phyloP scores from a whole-genome alignment of 495 filamentous ascomycete genomes.

The Podospora conica region DNA sequence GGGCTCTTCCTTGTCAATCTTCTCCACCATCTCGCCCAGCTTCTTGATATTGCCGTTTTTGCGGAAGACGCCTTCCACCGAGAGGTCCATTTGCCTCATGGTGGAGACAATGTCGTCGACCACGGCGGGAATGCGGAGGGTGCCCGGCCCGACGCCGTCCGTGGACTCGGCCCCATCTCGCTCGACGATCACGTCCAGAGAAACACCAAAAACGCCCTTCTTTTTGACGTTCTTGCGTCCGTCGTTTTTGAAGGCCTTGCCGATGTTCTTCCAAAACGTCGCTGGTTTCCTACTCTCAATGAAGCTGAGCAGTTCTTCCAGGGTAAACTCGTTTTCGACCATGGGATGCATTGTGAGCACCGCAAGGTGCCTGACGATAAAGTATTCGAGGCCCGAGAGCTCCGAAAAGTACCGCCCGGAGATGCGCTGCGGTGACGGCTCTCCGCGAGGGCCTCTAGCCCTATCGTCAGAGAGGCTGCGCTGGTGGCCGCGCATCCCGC shows the following conservation, averaged over 20 bases:
- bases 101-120: slow-evolving; percentile 88
- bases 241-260: slow-evolving; percentile 88
- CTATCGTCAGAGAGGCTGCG: slow-evolving; percentile 66
- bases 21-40: slow-evolving; percentile 73
- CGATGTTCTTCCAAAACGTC: slow-evolving; percentile 96
- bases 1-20: slow-evolving; percentile 73
- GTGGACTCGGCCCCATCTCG: slow-evolving; percentile 93
- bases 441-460: slow-evolving; percentile 40
- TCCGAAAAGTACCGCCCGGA: slow-evolving; percentile 90
- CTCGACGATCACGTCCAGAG: slow-evolving; percentile 78
- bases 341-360: slow-evolving; percentile 94
- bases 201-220: slow-evolving; percentile 89
- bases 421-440: slow-evolving; percentile 46
- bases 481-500: slow-evolving; percentile 53
- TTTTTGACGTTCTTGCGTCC: slow-evolving; percentile 73
- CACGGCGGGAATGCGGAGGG: slow-evolving; percentile 78
- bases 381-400: slow-evolving; percentile 90
- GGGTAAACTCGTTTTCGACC: slow-evolving; percentile 79
- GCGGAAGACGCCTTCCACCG: slow-evolving; percentile 95
- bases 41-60: slow-evolving; percentile 98
- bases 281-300: slow-evolving; percentile 84
- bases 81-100: slow-evolving; percentile 98
- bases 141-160: slow-evolving; percentile 88
- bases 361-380: slow-evolving; percentile 92
- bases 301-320: slow-evolving; percentile 90